Percentiles rank a stretch among this genome's conserved stretches.
Evolutionary conservation across 257 asterid species (phyloP).

Genomic region (Rehmannia glutinosa): DNA sequence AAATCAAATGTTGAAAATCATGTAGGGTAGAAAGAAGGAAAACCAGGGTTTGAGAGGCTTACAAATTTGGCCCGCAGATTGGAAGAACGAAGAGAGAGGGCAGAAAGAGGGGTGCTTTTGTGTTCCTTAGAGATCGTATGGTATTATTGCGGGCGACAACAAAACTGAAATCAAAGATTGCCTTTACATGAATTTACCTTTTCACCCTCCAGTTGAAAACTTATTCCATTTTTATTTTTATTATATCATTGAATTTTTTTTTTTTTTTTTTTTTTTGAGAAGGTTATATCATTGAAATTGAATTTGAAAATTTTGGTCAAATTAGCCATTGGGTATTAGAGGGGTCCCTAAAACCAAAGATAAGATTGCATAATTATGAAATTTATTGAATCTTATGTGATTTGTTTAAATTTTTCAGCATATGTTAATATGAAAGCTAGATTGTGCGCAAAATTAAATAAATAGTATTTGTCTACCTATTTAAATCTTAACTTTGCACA

Average conservation of each 20-base stretch:
- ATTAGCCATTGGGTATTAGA: too few species aligned
- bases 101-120: constrained; percentile 8
- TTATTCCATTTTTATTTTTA: background rate
- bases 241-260: background rate
- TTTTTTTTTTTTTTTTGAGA: too few species aligned
- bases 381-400: too few species aligned
- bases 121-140: constrained; percentile 23
- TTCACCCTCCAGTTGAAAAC: constrained; percentile 7
- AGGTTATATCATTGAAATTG: too few species aligned
- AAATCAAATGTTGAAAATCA: constrained; percentile 17
- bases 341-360: too few species aligned
- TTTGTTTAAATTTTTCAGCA: too few species aligned
- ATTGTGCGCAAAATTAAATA: too few species aligned
- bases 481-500: too few species aligned
- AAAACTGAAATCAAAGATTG: background rate
- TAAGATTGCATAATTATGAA: too few species aligned
- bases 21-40: constrained; percentile 8
- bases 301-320: too few species aligned
- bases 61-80: constrained; percentile 23
- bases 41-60: constrained; percentile 42
- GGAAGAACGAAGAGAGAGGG: constrained; percentile 10
- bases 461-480: too few species aligned
- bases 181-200: background rate
- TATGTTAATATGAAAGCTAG: too few species aligned
- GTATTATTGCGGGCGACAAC: constrained; percentile 23